Evolutionary conservation across 495 filamentous ascomycete species (phyloP), one percentile per base, ranked within the genome.

Genomic region (Penicillium diatomitis): DNA sequence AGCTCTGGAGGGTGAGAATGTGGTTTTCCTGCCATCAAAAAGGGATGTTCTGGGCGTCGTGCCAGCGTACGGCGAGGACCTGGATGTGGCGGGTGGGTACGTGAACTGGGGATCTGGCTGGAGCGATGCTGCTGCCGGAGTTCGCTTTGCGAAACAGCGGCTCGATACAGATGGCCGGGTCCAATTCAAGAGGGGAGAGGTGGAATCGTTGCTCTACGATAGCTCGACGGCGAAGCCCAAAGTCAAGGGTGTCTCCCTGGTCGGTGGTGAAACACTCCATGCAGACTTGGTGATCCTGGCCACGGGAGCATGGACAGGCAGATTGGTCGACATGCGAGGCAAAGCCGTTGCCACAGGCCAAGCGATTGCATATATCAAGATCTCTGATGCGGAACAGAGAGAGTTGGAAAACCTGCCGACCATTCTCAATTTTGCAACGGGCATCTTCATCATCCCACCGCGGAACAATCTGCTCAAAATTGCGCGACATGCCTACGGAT

Each of bases 381-480:
- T 96, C 44, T 82, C 82, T 0, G 70, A 79, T 36, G 76, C 74
- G 0, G 90, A 96, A 62, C 79, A 88, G 60, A 62, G 66, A 0
- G 62, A 59, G 4, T 70, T 95, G 10, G 69, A 70, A 29, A 67
- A 78, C 11, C 82, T 85, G 65, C 90, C 88, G 1, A 82, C 88
- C 4, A 63, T 92, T 9, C 61, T 96, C 11, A 92, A 95, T 68
- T 73, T 96, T 47, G 79, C 76, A 3, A 85, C 79, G 1, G 90
- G 90, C 8, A 75, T 89, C 51, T 96, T 92, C 70, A 74, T 89
- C 52, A 86, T 95, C 52, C 88, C 89, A 20, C 89, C 91, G 4
- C 64, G 66, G 5, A 72, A 85, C 50, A 69, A 82, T 42, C 58
- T 86, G 8, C 73, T 96, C 41, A 96, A 96, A 60, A 66, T 96